Evolutionary conservation across 2,329 filamentous ascomycete species (phyloP).

Genomic region (Alternaria panax): DNA sequence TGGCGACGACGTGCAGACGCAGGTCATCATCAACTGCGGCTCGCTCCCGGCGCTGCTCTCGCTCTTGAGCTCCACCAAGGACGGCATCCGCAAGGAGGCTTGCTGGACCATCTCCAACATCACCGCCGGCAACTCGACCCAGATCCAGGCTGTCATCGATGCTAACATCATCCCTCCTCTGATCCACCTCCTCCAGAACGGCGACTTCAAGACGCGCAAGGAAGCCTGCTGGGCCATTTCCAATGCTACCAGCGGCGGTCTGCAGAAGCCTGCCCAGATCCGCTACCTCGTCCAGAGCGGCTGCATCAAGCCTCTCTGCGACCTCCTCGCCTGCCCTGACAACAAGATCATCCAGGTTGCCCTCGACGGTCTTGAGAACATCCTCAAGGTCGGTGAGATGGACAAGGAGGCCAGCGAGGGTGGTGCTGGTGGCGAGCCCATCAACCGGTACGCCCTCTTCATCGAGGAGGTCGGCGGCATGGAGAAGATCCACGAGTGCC

Average conservation of each 20-base stretch:
- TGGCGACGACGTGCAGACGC: conserved; percentile 97
- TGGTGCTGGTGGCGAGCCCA: conserved; percentile 64
- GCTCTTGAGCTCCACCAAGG: conserved; percentile 94
- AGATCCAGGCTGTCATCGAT: conserved; percentile 96
- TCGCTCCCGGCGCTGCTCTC: conserved; percentile 91
- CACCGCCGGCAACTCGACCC: conserved; percentile 94
- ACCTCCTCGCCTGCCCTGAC: conserved; percentile 92
- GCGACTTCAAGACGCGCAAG: conserved; percentile 98
- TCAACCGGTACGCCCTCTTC: conserved; percentile 97
- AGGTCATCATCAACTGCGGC: conserved; percentile 99
- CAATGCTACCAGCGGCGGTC: conserved; percentile 94
- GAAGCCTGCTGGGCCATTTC: conserved; percentile 99
- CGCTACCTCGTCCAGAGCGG: conserved; percentile 91
- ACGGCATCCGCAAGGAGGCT: conserved; percentile 98
- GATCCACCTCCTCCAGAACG: conserved; percentile 94
- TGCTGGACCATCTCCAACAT: conserved; percentile 99
- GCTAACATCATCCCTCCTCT: conserved; percentile 96
- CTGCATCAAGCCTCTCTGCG: conserved; percentile 96
- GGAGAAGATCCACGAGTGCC: conserved; percentile 99
- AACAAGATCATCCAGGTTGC: conserved; percentile 99
- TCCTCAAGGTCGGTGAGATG: conserved; percentile 98
- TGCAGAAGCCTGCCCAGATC: conserved; percentile 99
- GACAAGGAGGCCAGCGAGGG: conserved; percentile 88
- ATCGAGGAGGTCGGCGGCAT: conserved; percentile 99
- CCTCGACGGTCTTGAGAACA: conserved; percentile 97